phyloP scores from a whole-genome alignment of 805 yeast genomes.

The Yamadazyma insecticola region DNA sequence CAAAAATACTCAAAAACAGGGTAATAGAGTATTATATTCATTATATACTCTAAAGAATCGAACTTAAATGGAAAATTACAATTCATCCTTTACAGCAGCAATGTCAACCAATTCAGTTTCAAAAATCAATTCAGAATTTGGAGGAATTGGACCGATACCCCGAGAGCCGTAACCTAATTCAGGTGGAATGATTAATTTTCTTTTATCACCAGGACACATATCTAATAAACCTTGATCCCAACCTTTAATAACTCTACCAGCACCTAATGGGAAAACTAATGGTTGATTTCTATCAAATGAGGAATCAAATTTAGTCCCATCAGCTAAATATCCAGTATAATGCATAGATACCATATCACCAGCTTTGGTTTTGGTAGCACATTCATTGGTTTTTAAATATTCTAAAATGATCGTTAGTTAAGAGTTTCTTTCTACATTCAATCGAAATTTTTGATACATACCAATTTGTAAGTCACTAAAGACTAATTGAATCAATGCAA shows the following conservation, averaged over 20 bases:
- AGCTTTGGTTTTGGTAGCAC: conserved; percentile 50
- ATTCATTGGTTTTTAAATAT: conserved; percentile 17
- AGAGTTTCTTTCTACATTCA: neutral
- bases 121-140: conserved; percentile 66
- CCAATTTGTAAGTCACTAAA: conserved; percentile 22
- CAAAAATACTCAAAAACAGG: too few relatives aligned
- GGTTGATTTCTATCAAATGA: conserved; percentile 65
- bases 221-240: conserved; percentile 80
- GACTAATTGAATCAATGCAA: conserved; percentile 4
- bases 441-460: conserved; percentile 11
- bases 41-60: too few relatives aligned
- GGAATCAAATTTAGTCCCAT: conserved; percentile 73
- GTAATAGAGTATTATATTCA: too few relatives aligned
- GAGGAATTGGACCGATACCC: conserved; percentile 77
- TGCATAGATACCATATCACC: conserved; percentile 77
- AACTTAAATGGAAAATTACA: too few relatives aligned
- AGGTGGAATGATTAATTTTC: conserved; percentile 77
- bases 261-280: conserved; percentile 66
- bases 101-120: conserved; percentile 61
- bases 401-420: conserved; percentile 1
- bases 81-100: conserved; percentile 13
- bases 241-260: conserved; percentile 77
- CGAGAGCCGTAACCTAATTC: conserved; percentile 70
- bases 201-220: conserved; percentile 87
- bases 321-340: conserved; percentile 66